Evolutionary conservation across 148 eudicot species (phyloP), one percentile per base, ranked within the genome.

Genomic region (Cornus suecica): DNA sequence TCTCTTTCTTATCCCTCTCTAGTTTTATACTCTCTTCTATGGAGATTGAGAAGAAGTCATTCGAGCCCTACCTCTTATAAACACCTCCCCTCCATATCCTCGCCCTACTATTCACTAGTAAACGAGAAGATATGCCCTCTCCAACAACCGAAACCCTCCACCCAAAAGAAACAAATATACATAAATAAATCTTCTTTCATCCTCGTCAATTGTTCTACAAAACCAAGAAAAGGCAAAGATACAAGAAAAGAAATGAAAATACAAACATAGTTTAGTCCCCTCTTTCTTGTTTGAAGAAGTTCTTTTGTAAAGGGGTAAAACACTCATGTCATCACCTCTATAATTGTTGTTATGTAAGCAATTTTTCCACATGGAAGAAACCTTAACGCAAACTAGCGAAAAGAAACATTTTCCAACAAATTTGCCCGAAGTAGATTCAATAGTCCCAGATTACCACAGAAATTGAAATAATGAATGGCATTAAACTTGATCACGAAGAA

Each of bases 301-400:
- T 48, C 18, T 48, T 48, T 48, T 48, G n/a, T n/a, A n/a, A 0
- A 0, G 54, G 3, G 20, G 15, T 0, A 48, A 13, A 20, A 9
- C 73, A 8, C 26, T 25, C 34, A 22, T 29, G 48, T 58, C 25
- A 70, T 24, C 24, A 22, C 10, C 23, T 2, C 4, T 4, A 22
- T 15, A 31, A 32, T 31, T 31, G 15, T 72, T 61, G 8, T 31
- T 18, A 63, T 60, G 30, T 13, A n/a, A 60, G 67, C 23, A 73
- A 73, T 13, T n/a, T 73, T 61, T 73, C 52, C 32, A 64, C 51
- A 48, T 48, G 54, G 54, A 48, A 48, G 54, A 48, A 48, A 48
- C 54, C 54, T 48, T 48, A 13, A 48, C 54, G 1, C 54, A 48
- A 48, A 48, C 20, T 48, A 48, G 20, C 13, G 20, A 48, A 48